Evolutionary conservation across 179 eudicot genomes (phyloP).

Genomic region (Patellifolia procumbens): DNA sequence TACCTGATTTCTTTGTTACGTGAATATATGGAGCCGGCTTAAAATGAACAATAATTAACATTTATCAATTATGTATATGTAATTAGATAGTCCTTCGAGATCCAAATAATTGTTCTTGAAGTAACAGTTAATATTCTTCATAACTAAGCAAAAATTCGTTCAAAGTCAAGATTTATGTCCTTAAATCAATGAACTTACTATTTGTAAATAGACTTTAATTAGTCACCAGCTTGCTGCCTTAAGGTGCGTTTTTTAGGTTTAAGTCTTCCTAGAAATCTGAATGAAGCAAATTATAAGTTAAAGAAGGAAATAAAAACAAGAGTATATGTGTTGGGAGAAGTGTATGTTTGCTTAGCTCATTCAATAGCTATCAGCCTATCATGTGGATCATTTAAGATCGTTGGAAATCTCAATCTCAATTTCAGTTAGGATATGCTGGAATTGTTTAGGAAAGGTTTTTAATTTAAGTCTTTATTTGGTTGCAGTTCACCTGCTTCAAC

Average conservation of each 20-base stretch:
- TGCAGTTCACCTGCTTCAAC: conserved; percentile 16
- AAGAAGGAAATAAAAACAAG: neutral
- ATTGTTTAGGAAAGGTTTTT: neutral
- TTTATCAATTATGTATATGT: no score
- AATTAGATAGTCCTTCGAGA: neutral
- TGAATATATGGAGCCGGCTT: no score
- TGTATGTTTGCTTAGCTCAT: conserved; percentile 5
- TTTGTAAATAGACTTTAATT: neutral
- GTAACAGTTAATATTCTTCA: conserved; percentile 5
- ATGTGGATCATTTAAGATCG: neutral
- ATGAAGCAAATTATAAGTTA: neutral
- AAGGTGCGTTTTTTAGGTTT: neutral
- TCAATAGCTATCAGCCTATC: neutral
- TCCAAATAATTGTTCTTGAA: conserved; percentile 15
- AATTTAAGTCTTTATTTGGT: conserved; percentile 1
- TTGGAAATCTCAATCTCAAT: neutral
- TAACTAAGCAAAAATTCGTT: neutral
- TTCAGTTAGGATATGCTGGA: conserved; percentile 5
- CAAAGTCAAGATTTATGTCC: conserved; percentile 16
- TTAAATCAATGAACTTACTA: neutral
- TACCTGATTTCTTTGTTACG: no score
- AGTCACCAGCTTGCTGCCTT: conserved; percentile 1
- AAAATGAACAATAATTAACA: neutral
- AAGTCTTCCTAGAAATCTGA: neutral
- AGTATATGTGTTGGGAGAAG: conserved; percentile 2